Conservation (phyloP, 352 stramenopile species). For the Hyaloperonospora arabidopsidis region DNA sequence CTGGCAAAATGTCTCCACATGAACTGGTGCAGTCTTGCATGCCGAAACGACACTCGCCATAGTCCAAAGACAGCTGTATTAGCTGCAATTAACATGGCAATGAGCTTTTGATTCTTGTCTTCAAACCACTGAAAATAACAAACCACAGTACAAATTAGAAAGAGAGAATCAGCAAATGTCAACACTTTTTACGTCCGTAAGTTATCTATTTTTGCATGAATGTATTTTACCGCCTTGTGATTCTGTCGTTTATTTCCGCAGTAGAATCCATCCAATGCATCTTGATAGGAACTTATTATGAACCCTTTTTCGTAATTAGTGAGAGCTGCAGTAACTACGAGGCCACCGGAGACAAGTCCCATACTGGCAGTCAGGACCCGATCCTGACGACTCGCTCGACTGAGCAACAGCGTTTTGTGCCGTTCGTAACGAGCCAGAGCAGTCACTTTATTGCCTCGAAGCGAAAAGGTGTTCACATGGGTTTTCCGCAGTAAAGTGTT, state of each 20-base stretch:
- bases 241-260: conserved; percentile 17
- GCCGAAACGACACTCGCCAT: conserved; percentile 56
- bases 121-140: conserved; percentile 30
- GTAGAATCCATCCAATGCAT: conserved; percentile 25
- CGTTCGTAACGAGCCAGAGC: conserved; percentile 13
- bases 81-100: conserved; percentile 51
- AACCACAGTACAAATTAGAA: conserved; percentile 1
- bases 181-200: too few species aligned
- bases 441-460: too few species aligned
- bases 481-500: too few species aligned
- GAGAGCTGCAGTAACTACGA: conserved; percentile 32
- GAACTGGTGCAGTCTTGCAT: conserved; percentile 43
- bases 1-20: conserved; percentile 83
- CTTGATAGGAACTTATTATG: conserved; percentile 26
- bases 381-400: conserved; percentile 25
- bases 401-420: conserved; percentile 12
- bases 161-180: not conserved
- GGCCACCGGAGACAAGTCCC: conserved; percentile 39
- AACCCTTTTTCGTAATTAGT: conserved; percentile 9
- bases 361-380: conserved; percentile 43
- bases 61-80: conserved; percentile 70
- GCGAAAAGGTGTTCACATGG: too few species aligned
- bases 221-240: conserved; percentile 18
- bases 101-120: conserved; percentile 55
- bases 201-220: not conserved